Base-by-base conservation (phyloP, 257 asterid genomes). In the Scutellaria barbata region DNA sequence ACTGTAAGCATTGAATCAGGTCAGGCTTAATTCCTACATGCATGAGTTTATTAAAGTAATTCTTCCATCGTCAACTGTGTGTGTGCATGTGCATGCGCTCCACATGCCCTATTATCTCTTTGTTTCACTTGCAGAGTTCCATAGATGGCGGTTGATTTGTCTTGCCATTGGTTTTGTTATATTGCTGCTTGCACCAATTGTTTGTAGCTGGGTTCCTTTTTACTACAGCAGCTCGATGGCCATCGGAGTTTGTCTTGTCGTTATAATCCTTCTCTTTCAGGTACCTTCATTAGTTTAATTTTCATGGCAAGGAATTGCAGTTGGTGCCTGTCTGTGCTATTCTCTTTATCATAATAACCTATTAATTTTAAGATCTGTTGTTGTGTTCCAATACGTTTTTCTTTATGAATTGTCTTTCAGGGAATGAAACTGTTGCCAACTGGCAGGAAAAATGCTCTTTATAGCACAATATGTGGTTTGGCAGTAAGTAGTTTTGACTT, bases 161-260 rank as follows among this genome's bases (percentile, higher is more conserved):
- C 85, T 90, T 81, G 89, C 84, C 68, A 47, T 83, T 74, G 98
- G 98, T 81, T 25, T 89, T 57, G 67, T 81, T 60, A 41, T 87
- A 62, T 80, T 90, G 85, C 79, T 90, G 46, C 72, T 88, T 79
- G 97, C 98, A 11, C 97, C 98, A 46, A 66, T 86, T 78, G 89
- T 92, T 70, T 85, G 96, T 77, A 79, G 93, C 84, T 92, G 96
- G 97, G 96, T 90, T 74, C 98, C 96, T 13, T 92, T 92, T 72
- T 92, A 92, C 80, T 92, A 92, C 74, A 86, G 97, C 85, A 90
- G 92, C 77, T 92, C 96, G 16, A 90, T 92, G 98, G 93, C 88
- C 37, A 87, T 92, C 14, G 96, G 96, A 77, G 69, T 90, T 59
- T 84, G 92, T 73, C 95, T 92, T 78, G 95, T 90, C 40, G 78